These are phyloP conservation scores for Batkoa obscura DNA, from an alignment of 371 early-diverging fungal species.

Conservation along the genomic window DNA sequence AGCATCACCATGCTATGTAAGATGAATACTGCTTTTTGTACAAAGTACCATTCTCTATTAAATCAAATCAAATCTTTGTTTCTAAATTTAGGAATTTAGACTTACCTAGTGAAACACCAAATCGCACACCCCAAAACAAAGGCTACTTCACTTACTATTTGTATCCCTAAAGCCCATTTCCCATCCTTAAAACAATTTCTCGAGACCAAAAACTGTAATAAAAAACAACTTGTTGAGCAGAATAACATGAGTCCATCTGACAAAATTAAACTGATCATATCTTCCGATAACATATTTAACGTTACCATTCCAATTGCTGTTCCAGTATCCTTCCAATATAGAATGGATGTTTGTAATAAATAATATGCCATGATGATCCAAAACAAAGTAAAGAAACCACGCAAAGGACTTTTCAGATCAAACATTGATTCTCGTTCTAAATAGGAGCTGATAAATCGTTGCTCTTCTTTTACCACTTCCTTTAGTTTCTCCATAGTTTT, in stretches of 20 bases:
- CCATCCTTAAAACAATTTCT: neutral
- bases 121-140: neutral
- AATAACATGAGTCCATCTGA: constrained; percentile 43
- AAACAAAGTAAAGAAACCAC: constrained; percentile 79
- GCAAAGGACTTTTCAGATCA: constrained; percentile 27
- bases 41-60: constrained; percentile 68
- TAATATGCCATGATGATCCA: constrained; percentile 77
- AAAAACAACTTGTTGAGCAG: constrained; percentile 4
- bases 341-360: constrained; percentile 40
- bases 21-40: constrained; percentile 72
- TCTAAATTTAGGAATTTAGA: neutral
- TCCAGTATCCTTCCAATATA: constrained; percentile 50
- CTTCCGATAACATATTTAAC: constrained; percentile 43
- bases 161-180: neutral
- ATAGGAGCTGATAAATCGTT: too few species aligned
- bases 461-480: too few species aligned
- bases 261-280: constrained; percentile 33
- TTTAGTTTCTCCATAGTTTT: too few species aligned
- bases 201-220: neutral
- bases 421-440: constrained; percentile 15
- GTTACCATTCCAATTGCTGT: constrained; percentile 32
- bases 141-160: neutral
- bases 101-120: constrained; percentile 1
- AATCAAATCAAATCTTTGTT: neutral
- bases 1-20: constrained; percentile 80